Evolutionary conservation across 2,329 filamentous ascomycete species (phyloP), one percentile per base, ranked within the genome.

Genomic region (Cucurbitaria berberidis): DNA sequence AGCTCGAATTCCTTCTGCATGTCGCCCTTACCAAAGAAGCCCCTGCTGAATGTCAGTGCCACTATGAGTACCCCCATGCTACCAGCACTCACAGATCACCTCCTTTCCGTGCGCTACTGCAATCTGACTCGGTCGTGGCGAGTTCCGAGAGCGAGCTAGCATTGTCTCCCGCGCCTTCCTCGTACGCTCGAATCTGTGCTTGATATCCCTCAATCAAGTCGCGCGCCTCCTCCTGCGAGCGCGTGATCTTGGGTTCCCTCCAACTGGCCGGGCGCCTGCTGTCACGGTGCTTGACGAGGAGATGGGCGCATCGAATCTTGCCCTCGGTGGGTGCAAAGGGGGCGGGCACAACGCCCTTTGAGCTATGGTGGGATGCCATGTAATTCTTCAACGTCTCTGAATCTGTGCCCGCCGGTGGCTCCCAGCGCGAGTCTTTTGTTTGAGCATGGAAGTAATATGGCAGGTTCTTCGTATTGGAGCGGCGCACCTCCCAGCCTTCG

Each of bases 1-100:
- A 97, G 91, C 78, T 99, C 95, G 71, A 99, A 99, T 78, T 97
- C 93, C 80, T 93, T 93, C 76, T 99, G 95, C 95, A 99, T 99
- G 70, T 98, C 93, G 24, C 92, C 91, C 68, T 84, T 87, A 50
- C 91, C 93, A 76, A 99, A 99, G 77, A 93, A 96, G 18, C 95
- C 95, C 59, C 86, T 88, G 47, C 35, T 42, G 8, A 22, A 26
- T 24, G 40, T 59, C 43, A 57, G 50, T 18, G n/a, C 24, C 27
- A 19, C 24, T 11, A 5, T 19, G 16, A 8, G 9, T n/a, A 5
- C 34, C 1, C 24, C 15, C 16, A 29, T n/a, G 2, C 30, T 18
- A 34, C 26, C 26, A n/a, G 9, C 35, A 82, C 85, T 74, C 77
- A 88, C 79, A 99, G 80, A 74, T 99, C 95, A 51, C 95, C 95